Percentiles rank a stretch among this genome's conserved stretches.
Evolutionary conservation across 495 filamentous ascomycete genomes (phyloP).

Genomic region (Massariosphaeria phaeospora): DNA sequence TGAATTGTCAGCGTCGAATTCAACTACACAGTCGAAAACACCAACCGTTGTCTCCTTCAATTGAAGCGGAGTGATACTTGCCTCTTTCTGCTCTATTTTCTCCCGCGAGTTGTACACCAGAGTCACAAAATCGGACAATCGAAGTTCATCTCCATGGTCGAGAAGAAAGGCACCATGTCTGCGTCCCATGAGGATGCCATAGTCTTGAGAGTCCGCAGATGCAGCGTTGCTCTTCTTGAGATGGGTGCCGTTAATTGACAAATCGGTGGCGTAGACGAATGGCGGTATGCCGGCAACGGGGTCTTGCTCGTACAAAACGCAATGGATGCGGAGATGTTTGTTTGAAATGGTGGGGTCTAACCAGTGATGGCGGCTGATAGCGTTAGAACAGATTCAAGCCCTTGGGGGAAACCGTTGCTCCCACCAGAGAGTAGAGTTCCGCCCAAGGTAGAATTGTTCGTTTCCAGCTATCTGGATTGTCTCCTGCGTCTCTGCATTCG

Average conservation of each 20-base stretch:
- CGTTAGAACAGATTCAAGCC: neutral
- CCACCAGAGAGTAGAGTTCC: constrained; percentile 22
- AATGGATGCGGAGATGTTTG: constrained; percentile 41
- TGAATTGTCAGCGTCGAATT: neutral
- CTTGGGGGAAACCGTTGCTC: neutral
- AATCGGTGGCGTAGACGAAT: constrained; percentile 42
- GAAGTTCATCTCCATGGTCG: constrained; percentile 39
- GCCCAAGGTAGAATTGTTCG: constrained; percentile 29
- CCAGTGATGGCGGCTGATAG: constrained; percentile 22
- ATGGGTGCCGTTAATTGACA: constrained; percentile 41
- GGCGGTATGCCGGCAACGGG: constrained; percentile 30
- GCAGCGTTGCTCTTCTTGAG: constrained; percentile 16
- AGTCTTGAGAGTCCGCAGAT: constrained; percentile 15
- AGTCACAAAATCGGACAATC: constrained; percentile 10
- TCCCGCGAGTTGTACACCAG: constrained; percentile 15
- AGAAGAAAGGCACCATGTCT: constrained; percentile 35
- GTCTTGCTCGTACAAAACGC: constrained; percentile 37
- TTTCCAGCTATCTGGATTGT: constrained; percentile 18
- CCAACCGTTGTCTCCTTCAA: constrained; percentile 29
- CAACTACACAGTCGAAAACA: neutral
- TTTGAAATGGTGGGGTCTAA: constrained; percentile 40
- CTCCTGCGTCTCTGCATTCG: neutral
- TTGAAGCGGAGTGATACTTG: constrained; percentile 12
- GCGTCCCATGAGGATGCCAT: constrained; percentile 9
- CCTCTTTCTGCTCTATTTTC: neutral